Evolutionary conservation across 2,329 filamentous ascomycete genomes (phyloP).

Genomic region (Xylaria polymorpha): DNA sequence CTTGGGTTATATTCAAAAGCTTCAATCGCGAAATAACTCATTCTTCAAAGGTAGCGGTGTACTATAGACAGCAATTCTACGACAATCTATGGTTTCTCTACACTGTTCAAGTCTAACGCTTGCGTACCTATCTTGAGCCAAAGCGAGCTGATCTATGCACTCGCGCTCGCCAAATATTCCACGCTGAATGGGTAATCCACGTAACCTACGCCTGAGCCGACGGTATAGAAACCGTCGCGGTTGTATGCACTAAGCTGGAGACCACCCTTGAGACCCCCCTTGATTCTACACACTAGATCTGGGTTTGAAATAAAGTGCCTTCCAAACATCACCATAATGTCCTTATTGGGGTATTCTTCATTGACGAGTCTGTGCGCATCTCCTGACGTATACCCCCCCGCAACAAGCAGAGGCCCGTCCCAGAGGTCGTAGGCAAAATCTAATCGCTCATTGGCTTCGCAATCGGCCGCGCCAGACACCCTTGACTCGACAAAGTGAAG

Average conservation of each 20-base stretch:
- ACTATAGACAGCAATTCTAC: neutral
- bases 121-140: neutral
- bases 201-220: slow-evolving; percentile 46
- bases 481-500: slow-evolving; percentile 71
- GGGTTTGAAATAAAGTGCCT: slow-evolving; percentile 46
- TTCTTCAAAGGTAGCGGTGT: neutral
- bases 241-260: slow-evolving; percentile 41
- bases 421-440: slow-evolving; percentile 53
- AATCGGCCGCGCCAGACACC: slow-evolving; percentile 57
- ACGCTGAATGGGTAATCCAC: slow-evolving; percentile 53
- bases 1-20: neutral
- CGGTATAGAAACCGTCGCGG: slow-evolving; percentile 41
- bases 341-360: slow-evolving; percentile 45
- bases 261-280: slow-evolving; percentile 38
- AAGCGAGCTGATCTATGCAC: neutral
- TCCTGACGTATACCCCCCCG: slow-evolving; percentile 50
- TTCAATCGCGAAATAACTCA: neutral
- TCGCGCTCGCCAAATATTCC: slow-evolving; percentile 37
- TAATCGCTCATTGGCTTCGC: slow-evolving; percentile 51
- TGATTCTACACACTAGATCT: slow-evolving; percentile 43
- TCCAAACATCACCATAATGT: slow-evolving; percentile 50
- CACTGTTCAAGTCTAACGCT: neutral
- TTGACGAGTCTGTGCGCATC: slow-evolving; percentile 49
- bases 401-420: slow-evolving; percentile 50
- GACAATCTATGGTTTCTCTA: neutral